Percentiles rank a stretch among this genome's conserved stretches.
Evolutionary conservation across 306 rosid species (phyloP).

Genomic region (Vicia faba): DNA sequence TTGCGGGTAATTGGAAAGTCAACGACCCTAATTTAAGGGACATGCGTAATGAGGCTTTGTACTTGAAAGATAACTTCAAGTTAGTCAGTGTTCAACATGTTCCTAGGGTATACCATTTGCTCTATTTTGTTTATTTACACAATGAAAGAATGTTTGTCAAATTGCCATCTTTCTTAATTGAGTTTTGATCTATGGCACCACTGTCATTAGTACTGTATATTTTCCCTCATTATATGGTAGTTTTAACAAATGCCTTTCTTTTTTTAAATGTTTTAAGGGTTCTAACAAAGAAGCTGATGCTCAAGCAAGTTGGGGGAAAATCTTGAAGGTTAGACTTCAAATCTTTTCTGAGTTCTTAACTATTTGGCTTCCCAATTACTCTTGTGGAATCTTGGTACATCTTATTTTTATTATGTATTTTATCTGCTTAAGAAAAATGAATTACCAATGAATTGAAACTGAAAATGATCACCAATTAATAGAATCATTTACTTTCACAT

Average conservation of each 20-base stretch:
- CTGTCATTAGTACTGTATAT: neutral
- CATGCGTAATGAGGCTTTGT: too few relatives aligned
- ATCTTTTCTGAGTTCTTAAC: constrained; percentile 8
- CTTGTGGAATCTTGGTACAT: too few relatives aligned
- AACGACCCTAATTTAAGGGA: too few relatives aligned
- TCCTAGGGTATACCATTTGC: too few relatives aligned
- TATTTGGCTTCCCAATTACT: neutral
- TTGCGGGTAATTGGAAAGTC: too few relatives aligned
- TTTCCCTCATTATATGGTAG: neutral
- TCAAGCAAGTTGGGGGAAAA: constrained; percentile 66
- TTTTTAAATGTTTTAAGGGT: constrained; percentile 49
- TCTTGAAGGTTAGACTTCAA: constrained; percentile 56
- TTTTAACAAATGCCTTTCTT: neutral
- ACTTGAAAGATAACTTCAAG: too few relatives aligned
- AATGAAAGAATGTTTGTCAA: too few relatives aligned
- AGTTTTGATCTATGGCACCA: neutral
- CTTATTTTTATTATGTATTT: too few relatives aligned
- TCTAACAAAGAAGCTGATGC: constrained; percentile 76
- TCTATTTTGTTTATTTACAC: neutral
- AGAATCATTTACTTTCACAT: too few relatives aligned
- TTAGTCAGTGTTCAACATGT: too few relatives aligned
- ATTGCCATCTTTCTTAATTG: neutral
- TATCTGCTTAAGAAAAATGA: neutral
- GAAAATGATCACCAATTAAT: too few relatives aligned
- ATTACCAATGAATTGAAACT: neutral